These are phyloP conservation scores for Crassisporium funariophilum DNA, from an alignment of 768 basidiomycete species.

Conservation along the genomic window DNA sequence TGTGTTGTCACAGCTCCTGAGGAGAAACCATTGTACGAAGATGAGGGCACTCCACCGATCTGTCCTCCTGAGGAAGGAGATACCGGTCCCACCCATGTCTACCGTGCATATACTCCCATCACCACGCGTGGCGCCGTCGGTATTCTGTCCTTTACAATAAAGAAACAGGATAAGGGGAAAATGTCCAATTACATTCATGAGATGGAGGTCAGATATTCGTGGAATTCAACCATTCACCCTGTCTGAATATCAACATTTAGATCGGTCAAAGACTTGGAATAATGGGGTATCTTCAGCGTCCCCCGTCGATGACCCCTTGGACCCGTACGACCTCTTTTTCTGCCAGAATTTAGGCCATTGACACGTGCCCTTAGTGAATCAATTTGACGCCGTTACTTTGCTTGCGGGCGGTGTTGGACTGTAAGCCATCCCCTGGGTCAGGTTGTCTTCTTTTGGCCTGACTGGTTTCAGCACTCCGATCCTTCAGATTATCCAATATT, in stretches of 20 bases:
- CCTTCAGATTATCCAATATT: slow-evolving; percentile 75
- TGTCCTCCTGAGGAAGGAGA: too few relatives aligned
- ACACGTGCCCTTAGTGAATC: neutral
- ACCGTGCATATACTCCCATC: neutral
- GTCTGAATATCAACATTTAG: neutral
- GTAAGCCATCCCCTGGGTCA: neutral
- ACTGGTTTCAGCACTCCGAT: slow-evolving; percentile 60
- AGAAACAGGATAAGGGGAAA: neutral
- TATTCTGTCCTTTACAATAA: neutral
- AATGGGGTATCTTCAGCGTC: neutral
- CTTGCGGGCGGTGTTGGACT: neutral
- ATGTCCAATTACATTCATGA: neutral
- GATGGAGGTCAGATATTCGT: neutral
- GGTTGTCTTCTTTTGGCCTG: neutral
- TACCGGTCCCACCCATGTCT: too few relatives aligned
- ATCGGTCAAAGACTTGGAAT: neutral
- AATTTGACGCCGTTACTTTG: neutral
- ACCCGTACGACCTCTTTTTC: neutral
- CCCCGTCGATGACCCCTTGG: neutral
- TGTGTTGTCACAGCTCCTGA: neutral
- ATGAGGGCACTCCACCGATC: neutral
- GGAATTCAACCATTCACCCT: neutral
- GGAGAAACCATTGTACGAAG: neutral
- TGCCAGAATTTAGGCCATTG: neutral
- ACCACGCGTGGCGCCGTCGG: neutral